Percentiles rank a stretch among this genome's conserved stretches.
Conservation (phyloP, 352 stramenopile species). For the Phytophthora podocarpi region DNA sequence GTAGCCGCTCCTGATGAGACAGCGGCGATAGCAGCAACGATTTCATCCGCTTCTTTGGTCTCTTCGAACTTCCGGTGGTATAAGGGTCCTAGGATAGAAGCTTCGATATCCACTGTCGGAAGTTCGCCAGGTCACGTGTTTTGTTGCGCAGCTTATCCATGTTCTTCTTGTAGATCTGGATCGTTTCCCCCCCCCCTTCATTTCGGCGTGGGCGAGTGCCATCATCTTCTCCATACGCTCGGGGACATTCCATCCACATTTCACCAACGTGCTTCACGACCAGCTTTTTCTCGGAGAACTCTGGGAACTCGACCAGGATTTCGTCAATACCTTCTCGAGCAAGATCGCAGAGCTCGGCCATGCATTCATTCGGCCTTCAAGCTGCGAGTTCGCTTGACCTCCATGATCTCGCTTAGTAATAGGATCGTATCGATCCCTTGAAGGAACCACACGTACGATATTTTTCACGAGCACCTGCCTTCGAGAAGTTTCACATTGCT, state of each 20-base stretch:
- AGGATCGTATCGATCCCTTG: conserved; percentile 48
- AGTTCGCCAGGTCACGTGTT: conserved; percentile 30
- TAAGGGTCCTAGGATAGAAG: conserved; percentile 22
- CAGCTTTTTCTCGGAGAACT: conserved; percentile 73
- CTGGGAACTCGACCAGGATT: conserved; percentile 70
- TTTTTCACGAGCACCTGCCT: conserved; percentile 80
- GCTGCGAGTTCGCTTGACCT: conserved; percentile 64
- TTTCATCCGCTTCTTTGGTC: conserved; percentile 13
- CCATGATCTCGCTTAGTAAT: conserved; percentile 70
- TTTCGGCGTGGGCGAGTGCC: conserved; percentile 57
- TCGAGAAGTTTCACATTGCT: too few relatives aligned
- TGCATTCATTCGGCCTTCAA: conserved; percentile 68
- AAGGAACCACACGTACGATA: conserved; percentile 60
- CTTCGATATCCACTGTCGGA: conserved; percentile 34
- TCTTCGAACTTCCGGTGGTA: conserved; percentile 3
- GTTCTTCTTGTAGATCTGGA: conserved; percentile 52
- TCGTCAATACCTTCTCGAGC: conserved; percentile 68
- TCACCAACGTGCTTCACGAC: conserved; percentile 72
- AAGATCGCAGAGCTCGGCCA: conserved; percentile 69
- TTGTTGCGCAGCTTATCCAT: conserved; percentile 50
- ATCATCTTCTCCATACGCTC: conserved; percentile 76
- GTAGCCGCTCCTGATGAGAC: conserved; percentile 2
- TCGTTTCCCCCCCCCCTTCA: conserved; percentile 70
- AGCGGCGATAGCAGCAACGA: conserved; percentile 19
- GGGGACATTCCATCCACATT: conserved; percentile 51